Evolutionary conservation across 2,329 filamentous ascomycete genomes (phyloP).

Genomic region (Fusarium compactum): DNA sequence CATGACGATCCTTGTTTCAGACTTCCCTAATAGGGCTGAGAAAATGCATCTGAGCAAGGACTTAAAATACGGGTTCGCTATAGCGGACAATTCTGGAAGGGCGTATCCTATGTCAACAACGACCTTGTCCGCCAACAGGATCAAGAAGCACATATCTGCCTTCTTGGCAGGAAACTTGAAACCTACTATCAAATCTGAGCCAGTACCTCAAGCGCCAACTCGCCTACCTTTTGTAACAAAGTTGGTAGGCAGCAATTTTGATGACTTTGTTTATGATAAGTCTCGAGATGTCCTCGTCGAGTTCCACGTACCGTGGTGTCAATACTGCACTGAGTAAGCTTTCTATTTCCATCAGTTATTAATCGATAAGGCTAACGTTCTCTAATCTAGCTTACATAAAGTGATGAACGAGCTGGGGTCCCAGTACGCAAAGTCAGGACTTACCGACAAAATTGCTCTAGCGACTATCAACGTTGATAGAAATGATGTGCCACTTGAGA

Average conservation of each 20-base stretch:
- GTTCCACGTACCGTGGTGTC: constrained; percentile 1
- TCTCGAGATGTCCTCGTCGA: constrained; percentile 1
- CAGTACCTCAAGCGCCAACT: background rate
- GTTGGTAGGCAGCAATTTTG: constrained; percentile 4
- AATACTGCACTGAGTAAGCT: constrained; percentile 7
- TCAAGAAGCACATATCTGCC: background rate
- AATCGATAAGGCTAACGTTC: background rate
- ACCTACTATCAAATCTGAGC: background rate
- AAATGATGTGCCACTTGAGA: constrained; percentile 5
- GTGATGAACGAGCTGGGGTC: background rate
- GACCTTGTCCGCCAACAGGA: background rate
- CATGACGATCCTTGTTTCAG: background rate
- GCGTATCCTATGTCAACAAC: constrained; percentile 5
- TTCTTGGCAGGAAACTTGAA: background rate
- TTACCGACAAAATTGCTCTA: background rate
- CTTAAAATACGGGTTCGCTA: background rate
- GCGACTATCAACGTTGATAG: background rate
- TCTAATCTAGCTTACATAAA: background rate
- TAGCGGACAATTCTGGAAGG: background rate
- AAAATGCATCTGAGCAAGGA: constrained; percentile 3
- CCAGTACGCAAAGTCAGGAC: background rate
- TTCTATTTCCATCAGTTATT: background rate
- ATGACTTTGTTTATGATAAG: background rate
- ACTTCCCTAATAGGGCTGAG: background rate
- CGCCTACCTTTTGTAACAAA: background rate